A percentile compares a stretch with the other conserved stretches of the same genome.
Evolutionary conservation across 768 basidiomycete species (phyloP).

Genomic region (Termitomyces sp.): DNA sequence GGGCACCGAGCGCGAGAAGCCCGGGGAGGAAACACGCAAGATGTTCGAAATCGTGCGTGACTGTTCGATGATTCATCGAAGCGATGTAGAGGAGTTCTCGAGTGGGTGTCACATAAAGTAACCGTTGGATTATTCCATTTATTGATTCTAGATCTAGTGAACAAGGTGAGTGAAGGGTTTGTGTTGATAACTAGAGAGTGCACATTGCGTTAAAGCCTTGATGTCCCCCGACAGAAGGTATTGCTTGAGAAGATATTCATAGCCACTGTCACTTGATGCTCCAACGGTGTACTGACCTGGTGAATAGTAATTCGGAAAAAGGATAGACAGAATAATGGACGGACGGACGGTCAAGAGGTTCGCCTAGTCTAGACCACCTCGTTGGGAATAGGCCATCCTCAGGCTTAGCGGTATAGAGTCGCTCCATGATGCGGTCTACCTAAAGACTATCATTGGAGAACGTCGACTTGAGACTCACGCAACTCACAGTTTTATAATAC

Average conservation of each 20-base stretch:
- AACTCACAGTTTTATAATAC: slow-evolving; percentile 33
- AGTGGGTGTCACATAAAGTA: slow-evolving; percentile 50
- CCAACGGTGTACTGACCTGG: slow-evolving; percentile 45
- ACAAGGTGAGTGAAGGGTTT: not conserved
- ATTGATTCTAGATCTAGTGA: slow-evolving; percentile 42
- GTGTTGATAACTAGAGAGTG: not conserved
- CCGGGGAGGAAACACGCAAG: slow-evolving; percentile 69
- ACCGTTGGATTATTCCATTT: slow-evolving; percentile 47
- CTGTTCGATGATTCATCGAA: slow-evolving; percentile 30
- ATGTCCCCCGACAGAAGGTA: slow-evolving; percentile 50
- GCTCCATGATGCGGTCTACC: slow-evolving; percentile 32
- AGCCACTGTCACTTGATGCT: slow-evolving; percentile 55
- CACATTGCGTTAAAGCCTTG: slow-evolving; percentile 47
- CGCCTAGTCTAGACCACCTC: slow-evolving; percentile 22
- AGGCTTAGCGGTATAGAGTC: slow-evolving; percentile 25
- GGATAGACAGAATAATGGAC: no score
- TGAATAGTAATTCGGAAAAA: not conserved
- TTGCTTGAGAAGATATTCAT: slow-evolving; percentile 66
- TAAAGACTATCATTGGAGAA: slow-evolving; percentile 4
- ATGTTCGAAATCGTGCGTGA: slow-evolving; percentile 52
- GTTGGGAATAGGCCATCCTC: slow-evolving; percentile 29
- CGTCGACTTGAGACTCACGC: not conserved
- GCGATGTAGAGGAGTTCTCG: slow-evolving; percentile 61
- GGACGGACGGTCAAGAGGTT: slow-evolving; percentile 20
- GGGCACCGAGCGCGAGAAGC: slow-evolving; percentile 55